A percentile compares a stretch with the other conserved stretches of the same genome.
These are phyloP conservation scores for Microsporum canis DNA, from an alignment of 2,329 filamentous ascomycete genomes.

Conservation along the genomic window DNA sequence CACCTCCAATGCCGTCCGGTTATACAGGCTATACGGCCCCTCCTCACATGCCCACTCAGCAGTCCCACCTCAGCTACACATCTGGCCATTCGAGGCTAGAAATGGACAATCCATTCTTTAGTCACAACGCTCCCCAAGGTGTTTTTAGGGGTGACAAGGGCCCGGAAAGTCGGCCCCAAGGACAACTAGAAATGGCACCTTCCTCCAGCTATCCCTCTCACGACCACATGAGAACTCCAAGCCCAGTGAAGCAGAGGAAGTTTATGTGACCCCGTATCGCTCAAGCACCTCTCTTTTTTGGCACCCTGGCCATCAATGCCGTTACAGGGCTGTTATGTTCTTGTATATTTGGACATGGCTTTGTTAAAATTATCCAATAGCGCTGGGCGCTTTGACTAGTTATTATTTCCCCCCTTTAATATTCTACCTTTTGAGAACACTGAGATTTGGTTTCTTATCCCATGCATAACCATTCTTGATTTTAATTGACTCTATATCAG, in stretches of 20 bases:
- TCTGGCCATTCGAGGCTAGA: slow-evolving; percentile 20
- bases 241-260: slow-evolving; percentile 24
- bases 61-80: slow-evolving; percentile 20
- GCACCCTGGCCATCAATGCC: not conserved
- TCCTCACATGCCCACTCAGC: slow-evolving; percentile 15
- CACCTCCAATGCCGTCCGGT: slow-evolving; percentile 23
- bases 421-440: not conserved
- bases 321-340: not conserved
- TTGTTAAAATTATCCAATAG: not conserved
- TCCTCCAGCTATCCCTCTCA: slow-evolving; percentile 22
- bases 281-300: not conserved
- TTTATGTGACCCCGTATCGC: slow-evolving; percentile 11
- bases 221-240: slow-evolving; percentile 28
- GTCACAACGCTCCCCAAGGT: not conserved
- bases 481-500: not conserved
- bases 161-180: slow-evolving; percentile 22
- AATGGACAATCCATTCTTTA: slow-evolving; percentile 12
- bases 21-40: slow-evolving; percentile 18
- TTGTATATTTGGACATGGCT: not conserved
- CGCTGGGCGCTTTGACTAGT: not conserved
- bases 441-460: not conserved
- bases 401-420: not conserved
- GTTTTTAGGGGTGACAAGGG: not conserved
- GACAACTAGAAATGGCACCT: slow-evolving; percentile 22
- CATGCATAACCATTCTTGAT: not conserved